These are phyloP conservation scores for Elsinoe necatrix DNA, from an alignment of 2,329 filamentous ascomycete genomes.

Conservation along the genomic window DNA sequence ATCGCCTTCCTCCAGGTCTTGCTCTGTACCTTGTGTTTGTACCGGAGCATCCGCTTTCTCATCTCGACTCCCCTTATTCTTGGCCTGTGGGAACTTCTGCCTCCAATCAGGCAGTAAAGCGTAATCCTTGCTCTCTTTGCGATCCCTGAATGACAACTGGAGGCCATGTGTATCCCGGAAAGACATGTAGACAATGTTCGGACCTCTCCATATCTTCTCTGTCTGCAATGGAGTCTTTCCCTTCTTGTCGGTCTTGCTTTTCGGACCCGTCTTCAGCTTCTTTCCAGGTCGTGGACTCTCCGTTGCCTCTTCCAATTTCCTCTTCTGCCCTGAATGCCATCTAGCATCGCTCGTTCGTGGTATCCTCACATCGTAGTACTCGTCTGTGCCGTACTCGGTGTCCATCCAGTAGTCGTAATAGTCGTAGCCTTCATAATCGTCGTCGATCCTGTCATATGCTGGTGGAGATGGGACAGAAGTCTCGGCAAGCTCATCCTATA, in stretches of 20 bases:
- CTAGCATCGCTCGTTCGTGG: not conserved
- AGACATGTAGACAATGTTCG: constrained; percentile 1
- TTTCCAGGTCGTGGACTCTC: constrained; percentile 11
- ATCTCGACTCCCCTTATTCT: constrained; percentile 11
- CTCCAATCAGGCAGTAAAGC: constrained; percentile 40
- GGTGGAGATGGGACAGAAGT: constrained; percentile 38
- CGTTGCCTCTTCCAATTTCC: constrained; percentile 23
- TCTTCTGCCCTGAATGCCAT: constrained; percentile 23
- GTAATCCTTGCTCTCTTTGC: constrained; percentile 25
- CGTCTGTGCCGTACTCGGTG: constrained; percentile 40
- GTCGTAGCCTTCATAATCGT: constrained; percentile 37
- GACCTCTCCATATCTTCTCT: constrained; percentile 24
- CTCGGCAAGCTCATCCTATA: constrained; percentile 42
- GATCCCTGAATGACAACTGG: constrained; percentile 3
- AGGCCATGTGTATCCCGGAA: not conserved
- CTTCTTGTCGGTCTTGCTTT: not conserved
- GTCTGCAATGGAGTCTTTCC: not conserved
- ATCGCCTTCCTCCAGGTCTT: constrained; percentile 19
- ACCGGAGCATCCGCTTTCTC: constrained; percentile 9
- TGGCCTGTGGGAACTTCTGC: constrained; percentile 26
- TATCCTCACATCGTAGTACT: constrained; percentile 34
- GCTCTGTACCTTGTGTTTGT: constrained; percentile 16
- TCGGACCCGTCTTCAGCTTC: not conserved
- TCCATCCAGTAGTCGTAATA: constrained; percentile 42
- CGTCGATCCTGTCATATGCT: constrained; percentile 27